phyloP scores from a whole-genome alignment of 345 rosid species.

The Lumnitzera littorea region DNA sequence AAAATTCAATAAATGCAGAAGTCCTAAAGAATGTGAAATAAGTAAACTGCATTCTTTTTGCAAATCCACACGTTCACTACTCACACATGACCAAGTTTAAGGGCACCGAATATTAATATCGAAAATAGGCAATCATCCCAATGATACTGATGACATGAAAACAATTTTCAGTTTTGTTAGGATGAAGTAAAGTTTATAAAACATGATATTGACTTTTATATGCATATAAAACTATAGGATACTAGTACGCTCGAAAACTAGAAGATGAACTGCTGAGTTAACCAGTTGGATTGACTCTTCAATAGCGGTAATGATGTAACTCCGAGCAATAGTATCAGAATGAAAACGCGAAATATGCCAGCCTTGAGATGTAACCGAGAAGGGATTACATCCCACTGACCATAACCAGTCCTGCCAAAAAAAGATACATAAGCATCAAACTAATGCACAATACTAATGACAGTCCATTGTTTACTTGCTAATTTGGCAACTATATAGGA shows the following conservation, averaged over 20 bases:
- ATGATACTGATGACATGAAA: neutral
- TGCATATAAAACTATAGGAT: conserved; percentile 39
- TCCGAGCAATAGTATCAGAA: conserved; percentile 83
- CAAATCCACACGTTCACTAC: no score
- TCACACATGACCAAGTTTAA: no score
- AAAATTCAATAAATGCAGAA: neutral
- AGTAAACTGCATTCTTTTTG: no score
- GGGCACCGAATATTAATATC: no score
- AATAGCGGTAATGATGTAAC: conserved; percentile 78
- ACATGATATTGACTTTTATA: conserved; percentile 2
- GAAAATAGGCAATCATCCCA: no score
- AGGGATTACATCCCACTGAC: conserved; percentile 95
- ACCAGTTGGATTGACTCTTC: conserved; percentile 83
- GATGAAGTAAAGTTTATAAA: neutral
- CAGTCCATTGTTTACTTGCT: no score
- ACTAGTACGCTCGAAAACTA: conserved; percentile 84
- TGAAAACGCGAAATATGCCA: conserved; percentile 89
- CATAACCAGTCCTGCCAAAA: conserved; percentile 86
- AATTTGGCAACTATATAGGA: no score
- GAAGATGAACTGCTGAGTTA: conserved; percentile 74
- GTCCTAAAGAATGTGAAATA: no score
- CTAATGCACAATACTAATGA: neutral
- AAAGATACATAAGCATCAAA: conserved; percentile 3
- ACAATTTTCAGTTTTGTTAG: neutral
- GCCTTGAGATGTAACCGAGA: conserved; percentile 78